A percentile compares a stretch with the other conserved stretches of the same genome.
Evolutionary conservation across 257 asterid genomes (phyloP).

Genomic region (Datura wrightii): DNA sequence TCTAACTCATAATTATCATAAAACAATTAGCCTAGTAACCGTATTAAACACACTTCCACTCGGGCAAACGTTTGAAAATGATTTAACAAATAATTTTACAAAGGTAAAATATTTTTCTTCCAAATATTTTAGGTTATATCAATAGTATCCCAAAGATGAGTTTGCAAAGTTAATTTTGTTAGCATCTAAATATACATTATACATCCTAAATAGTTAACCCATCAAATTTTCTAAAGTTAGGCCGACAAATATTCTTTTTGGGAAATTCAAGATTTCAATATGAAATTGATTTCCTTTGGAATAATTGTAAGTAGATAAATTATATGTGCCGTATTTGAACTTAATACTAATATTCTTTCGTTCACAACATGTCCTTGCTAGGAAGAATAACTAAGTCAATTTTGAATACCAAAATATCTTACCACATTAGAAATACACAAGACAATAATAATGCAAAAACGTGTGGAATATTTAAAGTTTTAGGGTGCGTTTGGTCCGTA

Average conservation of each 20-base stretch:
- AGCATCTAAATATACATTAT: neutral
- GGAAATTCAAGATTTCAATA: neutral
- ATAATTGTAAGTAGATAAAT: neutral
- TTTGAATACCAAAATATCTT: neutral
- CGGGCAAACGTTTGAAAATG: neutral
- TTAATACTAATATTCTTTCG: constrained; percentile 1
- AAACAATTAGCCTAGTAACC: neutral
- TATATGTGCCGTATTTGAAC: neutral
- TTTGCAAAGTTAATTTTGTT: neutral
- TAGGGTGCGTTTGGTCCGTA: neutral
- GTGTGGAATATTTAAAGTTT: constrained; percentile 4
- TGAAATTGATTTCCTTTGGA: neutral
- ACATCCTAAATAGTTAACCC: neutral
- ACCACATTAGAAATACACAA: neutral
- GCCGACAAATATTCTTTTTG: neutral
- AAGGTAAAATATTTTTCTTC: neutral
- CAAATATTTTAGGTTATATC: neutral
- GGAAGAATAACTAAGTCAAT: constrained; percentile 23
- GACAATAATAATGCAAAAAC: constrained; percentile 22
- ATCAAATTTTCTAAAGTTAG: neutral
- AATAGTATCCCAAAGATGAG: neutral
- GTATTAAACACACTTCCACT: neutral
- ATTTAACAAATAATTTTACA: neutral
- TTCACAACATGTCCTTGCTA: neutral
- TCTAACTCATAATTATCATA: neutral